Evolutionary conservation across 495 filamentous ascomycete genomes (phyloP), one percentile per base, ranked within the genome.

Genomic region (Cercophora samala): DNA sequence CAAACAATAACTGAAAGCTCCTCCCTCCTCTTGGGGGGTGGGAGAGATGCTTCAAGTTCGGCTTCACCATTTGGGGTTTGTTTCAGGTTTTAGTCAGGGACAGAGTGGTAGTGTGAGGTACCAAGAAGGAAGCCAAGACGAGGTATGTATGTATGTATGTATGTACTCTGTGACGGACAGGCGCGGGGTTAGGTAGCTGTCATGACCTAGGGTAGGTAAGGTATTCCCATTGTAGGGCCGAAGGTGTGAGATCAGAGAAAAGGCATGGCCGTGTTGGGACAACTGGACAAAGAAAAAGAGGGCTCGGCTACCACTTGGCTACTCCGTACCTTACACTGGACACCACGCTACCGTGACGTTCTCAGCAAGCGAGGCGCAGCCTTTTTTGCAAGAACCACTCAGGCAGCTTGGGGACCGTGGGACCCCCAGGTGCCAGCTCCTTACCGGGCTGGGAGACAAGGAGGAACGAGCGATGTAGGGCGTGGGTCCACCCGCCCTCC

Each of bases 351-450:
- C 58, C 58, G 58, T 26, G 26, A 25, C 58, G 23, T 26, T 18
- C 23, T 18, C 17, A 60, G 26, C 58, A 60, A 60, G 58, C 58
- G 58, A 29, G 58, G 58, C 58, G 58, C 58, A 60, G 58, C 23
- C 58, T 25, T 6, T 22, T 25, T 18, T 25, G 58, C 23, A 60
- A 25, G n/a, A 60, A 60, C 37, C 37, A 46, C 37, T 46, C 37
- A 46, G n/a, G 37, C 37, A 46, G 37, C 37, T 9, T 17, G 29
- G 29, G 29, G 8, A 8, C n/a, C n/a, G n/a, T 29, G 5, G 5
- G 8, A 29, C 5, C 26, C 26, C 37, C 37, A 46, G 37, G 37
- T 46, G 37, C 37, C 37, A 46, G 37, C 37, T 46, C 37, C 37
- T 46, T 17, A 11, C 37, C 13, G 11, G 13, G 37, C 15, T 46